Evolutionary conservation across 495 filamentous ascomycete genomes (phyloP).

Genomic region (Aspergillus heteromorphus): DNA sequence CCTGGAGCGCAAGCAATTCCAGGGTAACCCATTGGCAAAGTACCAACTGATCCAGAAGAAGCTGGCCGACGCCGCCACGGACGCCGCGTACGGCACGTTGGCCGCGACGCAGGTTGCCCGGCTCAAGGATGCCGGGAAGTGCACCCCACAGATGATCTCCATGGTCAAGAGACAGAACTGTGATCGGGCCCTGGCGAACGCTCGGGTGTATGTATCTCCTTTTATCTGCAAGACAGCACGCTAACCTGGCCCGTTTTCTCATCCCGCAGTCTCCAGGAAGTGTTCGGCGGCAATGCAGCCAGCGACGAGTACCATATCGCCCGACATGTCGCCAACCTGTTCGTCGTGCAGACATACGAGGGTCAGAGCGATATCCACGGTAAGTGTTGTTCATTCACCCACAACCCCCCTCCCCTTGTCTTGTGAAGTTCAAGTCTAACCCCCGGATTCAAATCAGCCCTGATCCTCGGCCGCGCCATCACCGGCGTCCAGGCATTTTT

Average conservation of each 20-base stretch:
- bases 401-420: not conserved
- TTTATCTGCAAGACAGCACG: not conserved
- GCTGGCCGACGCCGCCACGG: constrained; percentile 83
- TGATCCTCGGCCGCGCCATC: constrained; percentile 67
- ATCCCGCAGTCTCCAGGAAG: constrained; percentile 67
- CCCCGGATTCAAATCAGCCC: constrained; percentile 32
- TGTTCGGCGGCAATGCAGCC: constrained; percentile 95
- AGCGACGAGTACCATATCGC: constrained; percentile 96
- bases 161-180: constrained; percentile 99
- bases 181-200: constrained; percentile 77
- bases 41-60: constrained; percentile 99
- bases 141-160: constrained; percentile 92
- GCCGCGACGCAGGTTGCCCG: constrained; percentile 86
- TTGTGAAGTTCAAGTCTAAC: constrained; percentile 6
- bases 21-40: constrained; percentile 89
- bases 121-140: constrained; percentile 85
- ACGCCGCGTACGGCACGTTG: constrained; percentile 81
- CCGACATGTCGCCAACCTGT: constrained; percentile 91
- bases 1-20: constrained; percentile 92
- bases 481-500: constrained; percentile 67
- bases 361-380: constrained; percentile 95
- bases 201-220: constrained; percentile 54
- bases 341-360: constrained; percentile 97
- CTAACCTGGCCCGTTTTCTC: constrained; percentile 9
- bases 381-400: constrained; percentile 40